Evolutionary conservation across 345 rosid genomes (phyloP), one percentile per base, ranked within the genome.

Genomic region (Eucalyptus pumila): DNA sequence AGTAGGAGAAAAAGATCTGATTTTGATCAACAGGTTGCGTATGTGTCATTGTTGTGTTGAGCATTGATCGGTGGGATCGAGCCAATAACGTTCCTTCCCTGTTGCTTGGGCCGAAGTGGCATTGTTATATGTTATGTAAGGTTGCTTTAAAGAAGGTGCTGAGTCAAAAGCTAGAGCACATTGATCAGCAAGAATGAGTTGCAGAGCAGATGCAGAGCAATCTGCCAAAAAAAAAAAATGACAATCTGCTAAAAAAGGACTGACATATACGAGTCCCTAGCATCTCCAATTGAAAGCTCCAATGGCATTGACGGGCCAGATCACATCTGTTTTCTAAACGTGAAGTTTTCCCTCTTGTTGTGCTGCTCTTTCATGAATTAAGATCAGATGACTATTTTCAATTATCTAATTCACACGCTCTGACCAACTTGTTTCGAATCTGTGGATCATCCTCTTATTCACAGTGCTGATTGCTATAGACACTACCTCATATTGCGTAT

Each of bases 21-120:
- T 91, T 88, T 93, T 89, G 90, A 87, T 50, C 58, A 48, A 27
- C 34, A 89, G 89, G 86, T 86, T 89, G 83, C 54, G 26, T 17
- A 10, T 34, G 44, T 37, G 45, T 27, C 45, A 72, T 76, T 37
- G 45, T 37, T 2, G 8, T 21, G 83, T 37, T 6, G 27, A 76
- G 27, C 27, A 37, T 19, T 1, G 83, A 76, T 76, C 27, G 14
- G 47, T 76, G 45, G 47, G 45, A 37, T 19, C 27, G 45, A 76
- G 45, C 5, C 42, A 76, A 37, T 10, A 2, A 37, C 8, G 45
- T 76, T 3, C 7, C 0, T 76, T 3, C 14, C 83, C 83, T 76
- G 83, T 76, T 76, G 83, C 2, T 76, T 11, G 83, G 42, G 15
- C 27, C 15, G 3, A 76, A 76, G 83, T 4, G 83, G 27, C 83